Evolutionary conservation across 148 eudicot genomes (phyloP), one percentile per base, ranked within the genome.

Genomic region (Spergularia bocconei): DNA sequence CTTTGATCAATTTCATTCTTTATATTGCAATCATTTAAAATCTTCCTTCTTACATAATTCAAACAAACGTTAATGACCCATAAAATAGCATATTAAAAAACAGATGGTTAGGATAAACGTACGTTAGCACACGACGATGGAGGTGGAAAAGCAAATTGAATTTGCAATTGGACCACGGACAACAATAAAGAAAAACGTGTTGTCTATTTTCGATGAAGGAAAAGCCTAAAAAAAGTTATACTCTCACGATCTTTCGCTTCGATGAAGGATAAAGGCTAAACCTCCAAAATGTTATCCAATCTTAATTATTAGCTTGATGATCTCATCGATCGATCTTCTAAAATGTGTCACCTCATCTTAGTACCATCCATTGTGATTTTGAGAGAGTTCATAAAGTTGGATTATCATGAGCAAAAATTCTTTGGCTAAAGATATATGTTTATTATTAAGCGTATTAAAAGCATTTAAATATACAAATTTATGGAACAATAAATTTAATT

Each of bases 221-320:
- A 72, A 72, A 67, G 79, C 56, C 14, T 76, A n/a, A 69, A 15
- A 36, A 19, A 16, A 17, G 36, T 63, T 11, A 20, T 39, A 71
- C 55, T 13, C 62, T 39, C 59, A 63, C 70, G 80, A 74, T 67
- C 80, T 79, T 60, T 79, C 55, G 79, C 81, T 79, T 70, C 69
- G 59, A 69, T 57, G 53, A 70, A 72, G 70, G 79, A 79, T 59
- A 74, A 77, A 78, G 87, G 80, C n/a, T 14, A 63, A 33, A 54
- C 33, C 21, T 10, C 8, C 11, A 58, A 12, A 60, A 25, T 58
- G 11, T 61, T 77, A 69, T 60, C 79, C 74, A 50, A 47, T 51
- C 74, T 48, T 69, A 6, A 68, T 48, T 1, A 12, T 48, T 1
- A 12, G 8, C 13, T 5, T 63, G 33, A 15, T 63, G 21, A 70